A percentile compares a stretch with the other conserved stretches of the same genome.
phyloP scores from a whole-genome alignment of 1,139 yeast genomes.

The Kodamaea anthophila region DNA sequence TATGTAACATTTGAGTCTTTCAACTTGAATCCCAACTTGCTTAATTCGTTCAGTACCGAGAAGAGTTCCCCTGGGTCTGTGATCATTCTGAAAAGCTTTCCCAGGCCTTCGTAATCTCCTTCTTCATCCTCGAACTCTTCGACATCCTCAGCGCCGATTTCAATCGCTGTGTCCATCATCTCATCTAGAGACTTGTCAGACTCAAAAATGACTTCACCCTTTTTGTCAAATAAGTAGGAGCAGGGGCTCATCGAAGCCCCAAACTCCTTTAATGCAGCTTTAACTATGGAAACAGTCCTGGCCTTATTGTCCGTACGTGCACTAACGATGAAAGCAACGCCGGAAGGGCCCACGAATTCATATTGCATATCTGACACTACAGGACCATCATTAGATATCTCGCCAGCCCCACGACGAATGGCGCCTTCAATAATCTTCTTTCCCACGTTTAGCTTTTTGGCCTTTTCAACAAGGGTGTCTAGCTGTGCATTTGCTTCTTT shows the following conservation, averaged over 20 bases:
- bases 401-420: slow-evolving; percentile 75
- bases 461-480: slow-evolving; percentile 70
- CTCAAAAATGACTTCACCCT: slow-evolving; percentile 60
- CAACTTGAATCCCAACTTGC: slow-evolving; percentile 50
- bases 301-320: slow-evolving; percentile 86
- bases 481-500: slow-evolving; percentile 65
- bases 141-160: slow-evolving; percentile 80
- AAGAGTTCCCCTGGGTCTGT: slow-evolving; percentile 64
- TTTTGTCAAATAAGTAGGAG: slow-evolving; percentile 64
- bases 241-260: slow-evolving; percentile 76
- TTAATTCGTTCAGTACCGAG: slow-evolving; percentile 52
- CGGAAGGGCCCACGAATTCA: slow-evolving; percentile 92
- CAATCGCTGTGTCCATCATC: slow-evolving; percentile 67
- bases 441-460: slow-evolving; percentile 70
- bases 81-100: slow-evolving; percentile 28
- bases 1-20: slow-evolving; percentile 68
- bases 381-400: slow-evolving; percentile 30
- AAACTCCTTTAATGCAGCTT: slow-evolving; percentile 67
- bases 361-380: slow-evolving; percentile 46
- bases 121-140: slow-evolving; percentile 43
- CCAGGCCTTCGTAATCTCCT: slow-evolving; percentile 35
- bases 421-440: slow-evolving; percentile 85
- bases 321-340: slow-evolving; percentile 77
- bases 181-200: slow-evolving; percentile 48
- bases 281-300: slow-evolving; percentile 69